phyloP scores from a whole-genome alignment of 73 alveolate species.

The Uronychia binucleata region DNA sequence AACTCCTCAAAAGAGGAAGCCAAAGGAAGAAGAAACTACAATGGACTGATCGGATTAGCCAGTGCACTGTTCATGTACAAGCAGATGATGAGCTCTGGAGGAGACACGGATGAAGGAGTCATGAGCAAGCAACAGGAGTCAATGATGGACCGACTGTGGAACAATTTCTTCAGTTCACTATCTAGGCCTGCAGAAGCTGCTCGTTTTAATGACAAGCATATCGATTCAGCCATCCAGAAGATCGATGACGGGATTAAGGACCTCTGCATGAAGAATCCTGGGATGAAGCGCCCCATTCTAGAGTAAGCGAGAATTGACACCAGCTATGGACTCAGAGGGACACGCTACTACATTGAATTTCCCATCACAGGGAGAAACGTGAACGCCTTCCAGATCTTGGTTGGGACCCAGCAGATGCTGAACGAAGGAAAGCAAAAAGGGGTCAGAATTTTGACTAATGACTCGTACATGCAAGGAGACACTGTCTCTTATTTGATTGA shows the following conservation, averaged over 20 bases:
- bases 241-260: slow-evolving; percentile 63
- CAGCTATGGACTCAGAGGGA: slow-evolving; percentile 62
- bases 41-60: not conserved
- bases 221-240: slow-evolving; percentile 26
- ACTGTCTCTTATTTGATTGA: slow-evolving; percentile 49
- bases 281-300: slow-evolving; percentile 43
- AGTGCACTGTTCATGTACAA: not conserved
- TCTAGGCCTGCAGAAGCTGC: slow-evolving; percentile 35
- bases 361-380: slow-evolving; percentile 60
- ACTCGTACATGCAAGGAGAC: slow-evolving; percentile 36
- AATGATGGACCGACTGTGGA: not conserved
- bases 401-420: slow-evolving; percentile 17
- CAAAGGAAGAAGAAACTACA: not conserved
- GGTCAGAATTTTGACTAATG: slow-evolving; percentile 57
- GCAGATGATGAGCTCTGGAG: not conserved
- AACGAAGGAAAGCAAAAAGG: slow-evolving; percentile 58
- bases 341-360: slow-evolving; percentile 63
- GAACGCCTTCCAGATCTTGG: slow-evolving; percentile 48
- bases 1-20: too few relatives aligned
- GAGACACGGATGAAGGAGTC: too few relatives aligned
- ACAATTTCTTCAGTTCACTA: not conserved
- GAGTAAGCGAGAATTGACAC: slow-evolving; percentile 3
- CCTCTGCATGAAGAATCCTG: slow-evolving; percentile 36
- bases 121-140: not conserved
- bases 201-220: slow-evolving; percentile 48